Evolutionary conservation across 352 stramenopile genomes (phyloP).

Genomic region (Thraustotheca clavata): DNA sequence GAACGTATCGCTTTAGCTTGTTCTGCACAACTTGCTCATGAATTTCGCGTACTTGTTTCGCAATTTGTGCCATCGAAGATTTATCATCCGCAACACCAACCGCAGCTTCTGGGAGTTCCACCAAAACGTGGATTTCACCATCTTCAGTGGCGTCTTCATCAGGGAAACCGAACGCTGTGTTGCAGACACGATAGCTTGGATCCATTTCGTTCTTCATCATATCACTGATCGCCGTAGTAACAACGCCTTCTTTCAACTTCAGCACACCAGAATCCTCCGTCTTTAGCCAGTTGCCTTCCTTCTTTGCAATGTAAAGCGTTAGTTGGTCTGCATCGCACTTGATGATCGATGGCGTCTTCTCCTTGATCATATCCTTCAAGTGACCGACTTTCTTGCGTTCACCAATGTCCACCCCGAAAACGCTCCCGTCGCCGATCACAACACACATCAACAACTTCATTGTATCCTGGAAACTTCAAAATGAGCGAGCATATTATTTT

Average conservation of each 20-base stretch:
- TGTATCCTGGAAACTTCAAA: too few species aligned
- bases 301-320: background rate
- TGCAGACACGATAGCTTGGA: background rate
- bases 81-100: constrained; percentile 12
- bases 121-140: background rate
- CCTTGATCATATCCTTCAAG: constrained; percentile 19
- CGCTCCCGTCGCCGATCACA: constrained; percentile 18
- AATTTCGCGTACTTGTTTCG: constrained; percentile 15
- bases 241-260: background rate
- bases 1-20: constrained; percentile 27
- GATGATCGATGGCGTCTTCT: background rate
- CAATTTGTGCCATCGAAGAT: constrained; percentile 8
- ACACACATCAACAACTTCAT: constrained; percentile 22
- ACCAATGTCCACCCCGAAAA: constrained; percentile 19
- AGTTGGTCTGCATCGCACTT: background rate
- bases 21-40: constrained; percentile 22
- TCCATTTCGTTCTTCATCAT: background rate
- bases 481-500: too few species aligned
- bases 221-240: too few species aligned
- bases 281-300: background rate
- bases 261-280: background rate
- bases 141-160: background rate
- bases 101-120: too few species aligned
- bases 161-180: background rate
- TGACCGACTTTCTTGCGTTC: background rate